Base-by-base conservation (phyloP, 208 protist genomes). In the Polymyxa betae region DNA sequence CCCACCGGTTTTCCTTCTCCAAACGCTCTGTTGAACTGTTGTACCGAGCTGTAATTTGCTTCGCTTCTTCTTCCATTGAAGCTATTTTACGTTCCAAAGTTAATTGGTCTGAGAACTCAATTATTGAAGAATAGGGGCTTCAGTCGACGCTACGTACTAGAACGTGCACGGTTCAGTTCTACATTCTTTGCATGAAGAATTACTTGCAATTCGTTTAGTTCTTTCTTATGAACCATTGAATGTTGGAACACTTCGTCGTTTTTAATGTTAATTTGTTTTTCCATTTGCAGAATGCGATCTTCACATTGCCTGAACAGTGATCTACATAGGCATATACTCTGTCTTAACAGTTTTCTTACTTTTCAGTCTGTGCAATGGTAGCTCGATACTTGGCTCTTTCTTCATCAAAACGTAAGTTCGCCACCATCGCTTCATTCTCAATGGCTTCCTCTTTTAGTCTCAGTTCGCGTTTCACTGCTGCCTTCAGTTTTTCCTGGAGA, bases 321-420 rank as follows among this genome's bases (percentile, higher is more conserved):
- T 45, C 35, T 43, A 38, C 72, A n/a, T n/a, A 43, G 35, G 5
- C 35, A 35, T 35, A 43, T 20, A 43, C n/a, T 35, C 72, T 82
- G 72, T 82, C 12, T 82, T n/a, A 35, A 82, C n/a, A n/a, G n/a
- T n/a, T n/a, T n/a, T n/a, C n/a, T 82, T 82, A 82, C 72, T 5
- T 43, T 5, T 82, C n/a, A n/a, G 5, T 43, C 35, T 82, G 10
- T 35, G 5, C n/a, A n/a, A 82, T 35, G 10, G 5, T 5, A n/a
- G 72, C 5, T 12, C n/a, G 72, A n/a, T 82, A n/a, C n/a, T 43
- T 35, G 5, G 72, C 72, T 82, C 72, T 35, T 43, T 82, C 72
- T 82, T 82, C 72, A 43, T 82, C n/a, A 5, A 82, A 82, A 5
- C 40, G 72, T n/a, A 82, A 16, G 16, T 82, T 5, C 20, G 29